Evolutionary conservation across 2,329 filamentous ascomycete genomes (phyloP).

Genomic region (Diaporthe nobilis): DNA sequence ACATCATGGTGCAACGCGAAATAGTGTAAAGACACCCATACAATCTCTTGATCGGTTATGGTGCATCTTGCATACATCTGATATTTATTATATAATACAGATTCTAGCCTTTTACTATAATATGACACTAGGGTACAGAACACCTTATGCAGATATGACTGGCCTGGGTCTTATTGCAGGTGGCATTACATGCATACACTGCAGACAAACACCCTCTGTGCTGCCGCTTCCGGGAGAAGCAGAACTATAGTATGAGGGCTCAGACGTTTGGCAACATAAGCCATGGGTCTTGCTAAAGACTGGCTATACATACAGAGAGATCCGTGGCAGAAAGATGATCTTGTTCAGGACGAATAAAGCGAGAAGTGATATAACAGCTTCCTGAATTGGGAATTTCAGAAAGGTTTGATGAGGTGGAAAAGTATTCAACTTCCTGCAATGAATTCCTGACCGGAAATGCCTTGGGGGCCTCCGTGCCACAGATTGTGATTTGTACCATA

Average conservation of each 20-base stretch:
- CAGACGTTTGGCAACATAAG: background rate
- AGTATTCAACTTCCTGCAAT: background rate
- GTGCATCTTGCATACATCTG: background rate
- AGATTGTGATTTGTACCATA: background rate
- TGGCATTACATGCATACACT: no score
- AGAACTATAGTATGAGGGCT: background rate
- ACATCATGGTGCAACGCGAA: background rate
- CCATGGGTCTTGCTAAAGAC: no score
- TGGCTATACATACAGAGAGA: background rate
- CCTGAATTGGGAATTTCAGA: no score
- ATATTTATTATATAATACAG: background rate
- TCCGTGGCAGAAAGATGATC: background rate
- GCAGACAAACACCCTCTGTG: no score
- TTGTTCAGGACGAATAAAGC: background rate
- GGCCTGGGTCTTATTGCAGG: no score
- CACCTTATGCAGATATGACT: no score
- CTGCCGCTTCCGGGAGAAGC: background rate
- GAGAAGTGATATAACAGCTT: no score
- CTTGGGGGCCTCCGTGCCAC: background rate
- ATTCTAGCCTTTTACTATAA: background rate
- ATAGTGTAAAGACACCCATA: background rate
- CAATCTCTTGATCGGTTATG: background rate
- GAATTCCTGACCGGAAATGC: background rate
- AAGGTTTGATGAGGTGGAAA: no score
- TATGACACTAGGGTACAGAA: no score